Evolutionary conservation across 441 rosid species (phyloP).

Genomic region (Capsella rubella): DNA sequence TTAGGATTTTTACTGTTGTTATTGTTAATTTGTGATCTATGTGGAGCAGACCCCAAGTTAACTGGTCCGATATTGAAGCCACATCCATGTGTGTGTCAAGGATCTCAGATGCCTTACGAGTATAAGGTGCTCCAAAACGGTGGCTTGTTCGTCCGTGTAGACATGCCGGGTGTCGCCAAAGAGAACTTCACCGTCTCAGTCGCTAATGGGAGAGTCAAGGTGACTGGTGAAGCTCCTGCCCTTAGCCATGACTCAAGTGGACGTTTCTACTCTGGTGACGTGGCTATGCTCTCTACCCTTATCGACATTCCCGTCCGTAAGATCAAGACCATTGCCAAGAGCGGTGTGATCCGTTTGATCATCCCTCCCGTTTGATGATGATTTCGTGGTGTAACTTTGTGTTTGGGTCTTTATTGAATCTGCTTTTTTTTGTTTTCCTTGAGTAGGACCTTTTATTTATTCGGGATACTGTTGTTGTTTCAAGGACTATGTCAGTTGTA

Average conservation of each 20-base stretch:
- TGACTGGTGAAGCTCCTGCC: slow-evolving; percentile 32
- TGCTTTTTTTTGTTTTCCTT: too few species aligned
- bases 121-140: slow-evolving; percentile 22
- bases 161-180: slow-evolving; percentile 66
- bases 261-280: slow-evolving; percentile 19
- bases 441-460: too few species aligned
- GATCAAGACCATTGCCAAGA: slow-evolving; percentile 8
- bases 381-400: too few species aligned
- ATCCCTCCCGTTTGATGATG: slow-evolving; percentile 28
- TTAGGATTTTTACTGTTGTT: neutral
- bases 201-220: slow-evolving; percentile 22
- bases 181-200: slow-evolving; percentile 50
- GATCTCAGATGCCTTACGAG: slow-evolving; percentile 33
- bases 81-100: slow-evolving; percentile 17
- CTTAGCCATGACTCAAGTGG: slow-evolving; percentile 18
- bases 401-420: too few species aligned
- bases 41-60: slow-evolving; percentile 29
- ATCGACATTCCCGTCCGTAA: neutral
- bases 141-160: slow-evolving; percentile 44
- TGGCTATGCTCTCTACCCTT: slow-evolving; percentile 22
- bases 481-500: too few species aligned
- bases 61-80: slow-evolving; percentile 23
- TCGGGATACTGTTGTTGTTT: too few species aligned
- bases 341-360: slow-evolving; percentile 30
- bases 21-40: neutral